A percentile compares a stretch with the other conserved stretches of the same genome.
phyloP scores from a whole-genome alignment of 352 stramenopile species.

The Pythium brassicae region DNA sequence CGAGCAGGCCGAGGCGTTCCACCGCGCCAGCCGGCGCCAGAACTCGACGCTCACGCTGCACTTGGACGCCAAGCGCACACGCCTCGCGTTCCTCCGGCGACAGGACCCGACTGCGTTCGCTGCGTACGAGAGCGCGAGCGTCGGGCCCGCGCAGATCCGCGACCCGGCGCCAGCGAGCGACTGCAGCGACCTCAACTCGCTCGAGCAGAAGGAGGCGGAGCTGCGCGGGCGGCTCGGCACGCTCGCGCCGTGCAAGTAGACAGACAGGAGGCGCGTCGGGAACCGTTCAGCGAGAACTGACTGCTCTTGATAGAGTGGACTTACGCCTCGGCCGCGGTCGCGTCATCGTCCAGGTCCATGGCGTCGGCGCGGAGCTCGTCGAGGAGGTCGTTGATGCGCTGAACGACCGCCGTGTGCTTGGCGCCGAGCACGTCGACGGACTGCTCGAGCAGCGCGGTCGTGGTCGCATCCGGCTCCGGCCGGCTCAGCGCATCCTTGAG shows the following conservation, averaged over 20 bases:
- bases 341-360: constrained; percentile 37
- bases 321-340: neutral
- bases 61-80: constrained; percentile 69
- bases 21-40: constrained; percentile 43
- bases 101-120: constrained; percentile 56
- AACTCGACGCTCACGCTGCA: constrained; percentile 78
- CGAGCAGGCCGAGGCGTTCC: constrained; percentile 51
- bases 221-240: constrained; percentile 52
- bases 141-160: constrained; percentile 35
- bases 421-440: constrained; percentile 47
- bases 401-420: constrained; percentile 64
- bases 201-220: constrained; percentile 51
- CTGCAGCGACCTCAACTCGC: constrained; percentile 38
- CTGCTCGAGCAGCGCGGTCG: constrained; percentile 50
- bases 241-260: constrained; percentile 21
- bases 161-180: constrained; percentile 47
- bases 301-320: no score
- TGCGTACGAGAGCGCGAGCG: constrained; percentile 29
- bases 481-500: constrained; percentile 32
- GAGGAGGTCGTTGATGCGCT: constrained; percentile 74
- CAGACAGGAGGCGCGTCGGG: no score
- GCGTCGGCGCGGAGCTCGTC: constrained; percentile 59
- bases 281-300: no score
- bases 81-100: constrained; percentile 59
- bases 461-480: constrained; percentile 38